These are phyloP conservation scores for Phaeosphaeriaceae sp. DNA, from an alignment of 2,329 filamentous ascomycete genomes.

Conservation along the genomic window DNA sequence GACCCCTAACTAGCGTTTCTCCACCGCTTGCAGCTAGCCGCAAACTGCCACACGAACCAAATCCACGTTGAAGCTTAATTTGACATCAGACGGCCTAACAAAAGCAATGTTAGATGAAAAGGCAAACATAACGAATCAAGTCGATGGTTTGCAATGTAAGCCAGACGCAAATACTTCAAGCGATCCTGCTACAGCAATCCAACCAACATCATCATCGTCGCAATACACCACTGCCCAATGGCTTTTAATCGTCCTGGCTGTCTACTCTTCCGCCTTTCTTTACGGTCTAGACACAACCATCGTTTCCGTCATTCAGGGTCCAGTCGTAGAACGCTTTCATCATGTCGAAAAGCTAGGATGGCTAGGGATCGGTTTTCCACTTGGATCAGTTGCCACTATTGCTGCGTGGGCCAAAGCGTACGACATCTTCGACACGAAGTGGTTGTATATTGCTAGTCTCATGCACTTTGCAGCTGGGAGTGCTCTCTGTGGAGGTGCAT, in stretches of 20 bases:
- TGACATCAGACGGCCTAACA: not conserved
- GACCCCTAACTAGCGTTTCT: not conserved
- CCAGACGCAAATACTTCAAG: not conserved
- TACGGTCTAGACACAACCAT: slow-evolving; percentile 35
- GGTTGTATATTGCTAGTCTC: slow-evolving; percentile 27
- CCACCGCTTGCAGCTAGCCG: slow-evolving; percentile 1
- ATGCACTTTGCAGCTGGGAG: slow-evolving; percentile 38
- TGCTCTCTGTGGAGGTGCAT: slow-evolving; percentile 43
- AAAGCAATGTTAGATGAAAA: not conserved
- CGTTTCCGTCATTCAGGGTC: slow-evolving; percentile 38
- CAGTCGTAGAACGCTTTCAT: slow-evolving; percentile 32
- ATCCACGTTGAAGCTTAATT: slow-evolving; percentile 2
- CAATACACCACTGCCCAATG: slow-evolving; percentile 6
- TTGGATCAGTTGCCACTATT: slow-evolving; percentile 25
- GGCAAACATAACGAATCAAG: too few relatives aligned
- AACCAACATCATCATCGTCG: not conserved
- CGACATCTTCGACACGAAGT: slow-evolving; percentile 55
- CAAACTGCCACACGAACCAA: not conserved
- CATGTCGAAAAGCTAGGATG: slow-evolving; percentile 33
- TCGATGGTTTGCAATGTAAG: too few relatives aligned
- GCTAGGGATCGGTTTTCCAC: slow-evolving; percentile 38
- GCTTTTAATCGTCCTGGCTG: slow-evolving; percentile 1
- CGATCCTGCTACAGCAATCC: too few relatives aligned
- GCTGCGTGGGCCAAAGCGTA: slow-evolving; percentile 45
- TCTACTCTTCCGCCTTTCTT: slow-evolving; percentile 15